Evolutionary conservation across 2,329 filamentous ascomycete species (phyloP).

Genomic region (Colletotrichum tabaci): DNA sequence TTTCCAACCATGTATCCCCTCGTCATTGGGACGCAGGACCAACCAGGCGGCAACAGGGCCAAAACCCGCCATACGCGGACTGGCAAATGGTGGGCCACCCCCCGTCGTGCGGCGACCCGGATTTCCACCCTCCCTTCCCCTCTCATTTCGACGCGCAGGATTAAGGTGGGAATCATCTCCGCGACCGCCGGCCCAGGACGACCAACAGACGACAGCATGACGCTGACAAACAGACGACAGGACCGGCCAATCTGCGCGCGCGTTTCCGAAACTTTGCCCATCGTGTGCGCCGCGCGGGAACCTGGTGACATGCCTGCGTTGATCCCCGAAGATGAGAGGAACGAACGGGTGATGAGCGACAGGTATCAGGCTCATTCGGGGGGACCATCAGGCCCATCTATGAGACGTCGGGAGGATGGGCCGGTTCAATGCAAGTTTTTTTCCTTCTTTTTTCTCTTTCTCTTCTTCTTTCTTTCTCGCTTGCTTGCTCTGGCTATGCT

Average conservation of each 20-base stretch:
- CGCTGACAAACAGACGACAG: no score
- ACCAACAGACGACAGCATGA: no score
- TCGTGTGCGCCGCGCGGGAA: not conserved
- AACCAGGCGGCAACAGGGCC: conserved; percentile 26
- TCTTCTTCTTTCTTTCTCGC: conserved; percentile 5
- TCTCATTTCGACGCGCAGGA: conserved; percentile 34
- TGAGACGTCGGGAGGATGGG: conserved; percentile 26
- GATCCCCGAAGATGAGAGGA: conserved; percentile 41
- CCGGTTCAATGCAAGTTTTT: conserved; percentile 22
- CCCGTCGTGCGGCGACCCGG: conserved; percentile 27
- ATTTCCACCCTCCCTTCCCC: conserved; percentile 1
- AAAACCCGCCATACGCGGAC: conserved; percentile 12
- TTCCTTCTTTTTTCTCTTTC: not conserved
- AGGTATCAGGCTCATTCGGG: conserved; percentile 28
- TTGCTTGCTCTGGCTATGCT: not conserved
- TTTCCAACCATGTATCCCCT: not conserved
- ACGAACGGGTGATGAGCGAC: conserved; percentile 40
- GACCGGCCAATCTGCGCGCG: conserved; percentile 1
- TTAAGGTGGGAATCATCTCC: conserved; percentile 32
- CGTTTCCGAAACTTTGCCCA: conserved; percentile 35
- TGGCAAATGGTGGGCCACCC: conserved; percentile 16
- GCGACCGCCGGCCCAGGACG: conserved; percentile 16
- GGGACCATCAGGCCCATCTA: conserved; percentile 28
- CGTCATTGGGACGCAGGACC: conserved; percentile 31
- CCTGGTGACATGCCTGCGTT: conserved; percentile 38